A percentile compares a stretch with the other conserved stretches of the same genome.
Conservation (phyloP, 2,329 filamentous ascomycete species). For the Penicillium sp. region DNA sequence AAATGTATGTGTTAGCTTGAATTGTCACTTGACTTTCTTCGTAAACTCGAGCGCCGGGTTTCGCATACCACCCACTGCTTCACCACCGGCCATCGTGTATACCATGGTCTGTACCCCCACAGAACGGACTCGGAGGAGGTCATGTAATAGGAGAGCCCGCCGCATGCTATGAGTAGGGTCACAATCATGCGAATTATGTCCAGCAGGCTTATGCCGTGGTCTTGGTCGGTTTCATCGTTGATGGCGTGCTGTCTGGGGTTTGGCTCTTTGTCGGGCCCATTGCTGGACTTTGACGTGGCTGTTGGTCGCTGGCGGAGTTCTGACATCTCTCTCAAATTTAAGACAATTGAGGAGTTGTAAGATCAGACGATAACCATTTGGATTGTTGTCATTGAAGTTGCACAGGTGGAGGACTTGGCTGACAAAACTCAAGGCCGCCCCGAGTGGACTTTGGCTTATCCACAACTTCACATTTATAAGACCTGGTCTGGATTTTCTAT, state of each 20-base stretch:
- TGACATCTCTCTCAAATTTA: conserved; percentile 21
- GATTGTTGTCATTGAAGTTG: background rate
- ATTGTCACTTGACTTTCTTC: background rate
- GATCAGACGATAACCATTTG: background rate
- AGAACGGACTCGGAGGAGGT: conserved; percentile 67
- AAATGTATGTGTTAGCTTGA: conserved; percentile 3
- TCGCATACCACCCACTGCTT: conserved; percentile 58
- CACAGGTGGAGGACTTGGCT: conserved; percentile 1
- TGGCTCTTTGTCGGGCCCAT: conserved; percentile 6
- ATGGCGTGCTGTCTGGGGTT: conserved; percentile 9
- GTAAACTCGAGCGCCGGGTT: background rate
- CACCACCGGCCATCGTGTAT: conserved; percentile 57
- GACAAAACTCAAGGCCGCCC: background rate
- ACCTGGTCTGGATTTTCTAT: background rate
- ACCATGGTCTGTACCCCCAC: conserved; percentile 67
- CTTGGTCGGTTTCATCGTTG: conserved; percentile 19
- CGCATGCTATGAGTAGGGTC: conserved; percentile 64
- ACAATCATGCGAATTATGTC: conserved; percentile 68
- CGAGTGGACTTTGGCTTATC: background rate
- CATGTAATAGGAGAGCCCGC: conserved; percentile 71
- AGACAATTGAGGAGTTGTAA: background rate
- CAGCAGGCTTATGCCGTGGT: conserved; percentile 46
- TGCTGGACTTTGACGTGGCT: conserved; percentile 11
- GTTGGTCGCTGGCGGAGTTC: conserved; percentile 32
- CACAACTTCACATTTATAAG: background rate